Base-by-base conservation (phyloP, 371 early-diverging fungal species). In the Batkoa obscura region DNA sequence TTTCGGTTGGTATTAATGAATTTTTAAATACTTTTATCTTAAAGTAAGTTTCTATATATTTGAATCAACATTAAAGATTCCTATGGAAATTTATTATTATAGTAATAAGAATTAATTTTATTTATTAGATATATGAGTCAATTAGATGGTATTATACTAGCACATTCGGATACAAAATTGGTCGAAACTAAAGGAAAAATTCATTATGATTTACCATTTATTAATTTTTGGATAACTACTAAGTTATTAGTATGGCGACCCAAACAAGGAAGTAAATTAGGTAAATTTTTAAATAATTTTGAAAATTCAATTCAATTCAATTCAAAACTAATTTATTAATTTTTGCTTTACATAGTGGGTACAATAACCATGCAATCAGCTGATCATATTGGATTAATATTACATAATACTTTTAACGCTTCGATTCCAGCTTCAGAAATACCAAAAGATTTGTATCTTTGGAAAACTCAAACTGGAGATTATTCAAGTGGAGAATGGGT, bases 381-480 rank as follows among this genome's bases (percentile, higher is more conserved):
- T n/a, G 90, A 90, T 66, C 95, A 95, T 61, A 85, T 95, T 61
- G 94, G 93, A 65, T 69, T 91, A 33, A 74, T 95, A 59, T 75
- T 93, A 52, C 86, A 84, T 66, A 87, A 89, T 42, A 84, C 90
- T 8, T 91, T 95, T 72, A 95, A 95, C 62, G 94, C 91, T 10
- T 88, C 91, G 12, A 92, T 94, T 50, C 84, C 93, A n/a, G n/a
- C n/a, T n/a, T n/a, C n/a, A n/a, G n/a, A n/a, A n/a, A n/a, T n/a
- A n/a, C n/a, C n/a, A n/a, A n/a, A n/a, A n/a, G n/a, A n/a, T n/a
- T n/a, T n/a, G n/a, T n/a, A n/a, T n/a, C n/a, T n/a, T n/a, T n/a
- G n/a, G n/a, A n/a, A n/a, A n/a, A n/a, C n/a, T n/a, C n/a, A n/a
- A n/a, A n/a, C n/a, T n/a, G n/a, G n/a, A n/a, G n/a, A n/a, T n/a